Base-by-base conservation (phyloP, 129 eudicot species). In the Flaveria robusta region DNA sequence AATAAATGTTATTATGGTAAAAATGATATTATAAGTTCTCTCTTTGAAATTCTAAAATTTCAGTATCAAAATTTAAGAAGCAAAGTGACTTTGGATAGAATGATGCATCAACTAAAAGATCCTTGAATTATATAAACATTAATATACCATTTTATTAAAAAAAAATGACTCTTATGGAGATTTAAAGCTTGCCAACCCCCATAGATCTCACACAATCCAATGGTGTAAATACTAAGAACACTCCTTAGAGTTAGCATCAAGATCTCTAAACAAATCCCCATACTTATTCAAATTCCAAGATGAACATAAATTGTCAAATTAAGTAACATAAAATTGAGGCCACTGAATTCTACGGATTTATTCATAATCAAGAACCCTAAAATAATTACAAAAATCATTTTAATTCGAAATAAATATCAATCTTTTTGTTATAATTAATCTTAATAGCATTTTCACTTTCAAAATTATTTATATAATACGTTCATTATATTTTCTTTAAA, bases 121-220 rank as follows among this genome's bases (percentile, higher is more conserved):
- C 10, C 37, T 68, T 68, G 18, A 24, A 23, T 10, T 39, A 62
- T 49, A 31, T 16, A 73, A 31, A 15, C 45, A 74, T 47, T 64
- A 18, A 63, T 63, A 70, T 64, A 27, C 13, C 19, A 43, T 46
- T 58, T 39, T 19, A 13, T 9, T 23, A 18, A 47, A 41, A 62
- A 74, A 16, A 75, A 12, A 19, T 12, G 5, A 29, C 45, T 45
- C 68, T 59, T 14, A 15, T 64, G 13, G 69, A 68, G 71, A 84
- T 67, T 49, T 71, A 58, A 68, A 70, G 68, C 19, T 73, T 74
- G 81, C 72, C 77, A 79, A 65, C 78, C 89, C 79, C 76, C 70
- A 66, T 70, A 82, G 75, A 76, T 84, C 81, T 80, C 89, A 78
- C 87, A 82, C 76, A 75, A 68, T 64, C 82, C 83, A 79, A 80